Conservation (phyloP, 768 basidiomycete species). For the Trametes cingulata region DNA sequence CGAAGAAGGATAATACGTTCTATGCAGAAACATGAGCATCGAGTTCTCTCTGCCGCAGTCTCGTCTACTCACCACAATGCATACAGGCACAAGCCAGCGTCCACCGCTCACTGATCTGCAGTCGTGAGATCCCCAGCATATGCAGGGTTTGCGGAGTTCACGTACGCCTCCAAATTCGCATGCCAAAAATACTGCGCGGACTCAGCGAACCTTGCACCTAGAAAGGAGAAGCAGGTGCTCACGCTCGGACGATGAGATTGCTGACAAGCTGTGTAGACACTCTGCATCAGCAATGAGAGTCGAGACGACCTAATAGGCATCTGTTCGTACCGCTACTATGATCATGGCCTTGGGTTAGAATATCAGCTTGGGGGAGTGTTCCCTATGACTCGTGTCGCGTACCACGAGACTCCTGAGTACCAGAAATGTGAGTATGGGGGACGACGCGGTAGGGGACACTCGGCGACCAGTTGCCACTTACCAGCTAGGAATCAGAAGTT, state of each 20-base stretch:
- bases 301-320: no score
- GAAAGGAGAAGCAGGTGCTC: neutral
- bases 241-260: constrained; percentile 24
- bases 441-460: no score
- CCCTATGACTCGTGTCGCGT: no score
- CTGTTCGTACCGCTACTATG: constrained; percentile 3
- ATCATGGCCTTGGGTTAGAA: constrained; percentile 6
- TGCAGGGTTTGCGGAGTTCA: no score
- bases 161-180: constrained; percentile 19
- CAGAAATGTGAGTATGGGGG: no score
- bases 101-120: constrained; percentile 17
- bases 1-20: neutral
- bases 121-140: no score
- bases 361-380: no score
- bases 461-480: neutral
- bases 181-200: constrained; percentile 15
- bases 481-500: constrained; percentile 1
- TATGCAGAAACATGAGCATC: neutral
- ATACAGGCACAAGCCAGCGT: constrained; percentile 4
- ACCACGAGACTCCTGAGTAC: no score
- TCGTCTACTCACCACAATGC: constrained; percentile 18
- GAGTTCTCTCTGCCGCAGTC: no score
- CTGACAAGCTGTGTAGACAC: constrained; percentile 14
- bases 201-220: neutral
- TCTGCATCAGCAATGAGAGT: no score